phyloP scores from a whole-genome alignment of 2,329 filamentous ascomycete species.

The Cadophora malorum region DNA sequence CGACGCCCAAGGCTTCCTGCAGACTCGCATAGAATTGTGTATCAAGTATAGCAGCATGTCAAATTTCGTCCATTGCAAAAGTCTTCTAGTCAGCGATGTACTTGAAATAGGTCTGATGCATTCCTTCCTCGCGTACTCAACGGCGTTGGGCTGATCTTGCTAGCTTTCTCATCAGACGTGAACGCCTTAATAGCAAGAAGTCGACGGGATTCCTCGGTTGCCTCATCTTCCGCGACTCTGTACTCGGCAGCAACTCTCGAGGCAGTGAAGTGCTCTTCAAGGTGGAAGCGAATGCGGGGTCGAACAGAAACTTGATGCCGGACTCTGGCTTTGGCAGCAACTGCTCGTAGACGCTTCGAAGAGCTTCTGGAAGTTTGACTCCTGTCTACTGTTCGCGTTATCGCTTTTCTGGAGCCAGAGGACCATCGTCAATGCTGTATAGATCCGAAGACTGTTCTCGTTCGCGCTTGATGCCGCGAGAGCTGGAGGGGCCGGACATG shows the following conservation, averaged over 20 bases:
- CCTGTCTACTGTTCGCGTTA: background rate
- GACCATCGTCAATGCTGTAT: too few species aligned
- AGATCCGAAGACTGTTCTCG: background rate
- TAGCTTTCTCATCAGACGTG: background rate
- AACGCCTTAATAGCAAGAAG: background rate
- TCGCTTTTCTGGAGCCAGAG: background rate
- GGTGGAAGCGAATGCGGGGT: background rate
- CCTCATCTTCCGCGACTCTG: background rate
- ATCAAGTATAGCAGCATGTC: background rate
- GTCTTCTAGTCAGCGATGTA: background rate
- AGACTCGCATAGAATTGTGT: background rate
- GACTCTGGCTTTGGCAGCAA: background rate
- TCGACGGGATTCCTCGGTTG: background rate
- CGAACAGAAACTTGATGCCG: background rate
- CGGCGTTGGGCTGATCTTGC: background rate
- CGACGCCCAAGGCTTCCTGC: background rate
- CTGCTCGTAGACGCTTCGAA: background rate
- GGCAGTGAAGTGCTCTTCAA: background rate
- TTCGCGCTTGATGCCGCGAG: background rate
- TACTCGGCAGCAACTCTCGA: background rate
- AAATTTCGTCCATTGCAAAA: background rate
- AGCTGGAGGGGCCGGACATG: too few species aligned
- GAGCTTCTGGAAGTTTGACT: background rate
- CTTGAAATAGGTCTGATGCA: too few species aligned
- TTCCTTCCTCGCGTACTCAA: background rate